Conservation (phyloP, 257 asterid genomes). For the Primulina tabacum region DNA sequence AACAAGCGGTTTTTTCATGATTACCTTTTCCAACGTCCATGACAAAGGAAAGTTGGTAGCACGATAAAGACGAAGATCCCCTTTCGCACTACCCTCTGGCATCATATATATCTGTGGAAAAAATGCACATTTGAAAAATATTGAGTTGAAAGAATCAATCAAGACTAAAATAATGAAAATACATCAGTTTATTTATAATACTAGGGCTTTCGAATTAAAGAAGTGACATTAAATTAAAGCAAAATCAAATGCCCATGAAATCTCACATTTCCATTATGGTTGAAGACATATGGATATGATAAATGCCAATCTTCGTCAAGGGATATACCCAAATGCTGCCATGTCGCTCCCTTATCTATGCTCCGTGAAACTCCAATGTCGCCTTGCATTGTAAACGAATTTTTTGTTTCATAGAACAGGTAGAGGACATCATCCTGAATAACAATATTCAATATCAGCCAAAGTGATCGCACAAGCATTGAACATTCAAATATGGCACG, state of each 20-base stretch:
- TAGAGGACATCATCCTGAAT: conserved; percentile 71
- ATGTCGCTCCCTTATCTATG: conserved; percentile 75
- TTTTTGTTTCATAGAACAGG: conserved; percentile 80
- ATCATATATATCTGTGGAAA: conserved; percentile 77
- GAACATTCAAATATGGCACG: neutral
- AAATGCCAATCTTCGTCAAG: conserved; percentile 98
- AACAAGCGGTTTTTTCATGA: conserved; percentile 67
- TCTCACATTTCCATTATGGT: conserved; percentile 79
- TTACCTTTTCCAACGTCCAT: conserved; percentile 64
- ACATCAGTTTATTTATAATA: too few relatives aligned
- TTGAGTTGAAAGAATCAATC: neutral
- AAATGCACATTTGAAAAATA: neutral
- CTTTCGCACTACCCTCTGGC: conserved; percentile 87
- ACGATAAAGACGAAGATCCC: conserved; percentile 92
- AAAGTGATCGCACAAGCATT: neutral
- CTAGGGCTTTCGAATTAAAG: neutral
- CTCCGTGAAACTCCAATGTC: conserved; percentile 92
- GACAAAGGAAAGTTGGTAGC: conserved; percentile 73
- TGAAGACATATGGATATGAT: conserved; percentile 85
- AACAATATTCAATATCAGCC: conserved; percentile 27
- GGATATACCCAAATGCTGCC: conserved; percentile 90
- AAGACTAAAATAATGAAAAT: too few relatives aligned
- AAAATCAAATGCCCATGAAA: neutral
- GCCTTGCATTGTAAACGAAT: conserved; percentile 85
- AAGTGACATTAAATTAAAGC: neutral